Percentiles rank a stretch among this genome's conserved stretches.
Conservation (phyloP, 805 yeast species). For the Wickerhamomyces strasburgensis region DNA sequence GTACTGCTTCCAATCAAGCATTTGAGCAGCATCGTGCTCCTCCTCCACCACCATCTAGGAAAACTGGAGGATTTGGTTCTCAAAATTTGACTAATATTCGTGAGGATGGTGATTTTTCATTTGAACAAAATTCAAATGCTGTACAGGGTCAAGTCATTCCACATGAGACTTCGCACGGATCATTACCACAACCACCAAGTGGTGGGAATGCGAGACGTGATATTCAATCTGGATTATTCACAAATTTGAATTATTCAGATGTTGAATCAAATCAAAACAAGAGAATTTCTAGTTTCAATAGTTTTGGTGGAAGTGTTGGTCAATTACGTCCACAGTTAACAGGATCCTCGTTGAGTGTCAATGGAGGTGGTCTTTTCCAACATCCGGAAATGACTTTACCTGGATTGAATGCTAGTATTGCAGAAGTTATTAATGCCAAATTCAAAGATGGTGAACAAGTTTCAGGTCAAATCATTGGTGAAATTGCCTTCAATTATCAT, state of each 20-base stretch:
- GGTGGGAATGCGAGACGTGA: constrained; percentile 28
- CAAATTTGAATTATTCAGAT: constrained; percentile 36
- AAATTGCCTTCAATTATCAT: constrained; percentile 73
- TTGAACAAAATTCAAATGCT: constrained; percentile 10
- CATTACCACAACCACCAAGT: constrained; percentile 14
- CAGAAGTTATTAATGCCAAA: constrained; percentile 77
- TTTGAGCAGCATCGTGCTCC: constrained; percentile 38
- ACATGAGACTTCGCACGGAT: constrained; percentile 12
- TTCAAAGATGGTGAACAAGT: constrained; percentile 61
- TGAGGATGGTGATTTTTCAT: constrained; percentile 24
- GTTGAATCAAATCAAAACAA: constrained; percentile 23
- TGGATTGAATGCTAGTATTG: constrained; percentile 79
- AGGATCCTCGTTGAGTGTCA: constrained; percentile 34
- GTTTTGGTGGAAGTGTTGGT: constrained; percentile 25
- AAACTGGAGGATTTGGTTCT: constrained; percentile 28
- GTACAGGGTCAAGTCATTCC: constrained; percentile 3
- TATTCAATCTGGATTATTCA: constrained; percentile 42
- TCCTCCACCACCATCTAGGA: constrained; percentile 56
- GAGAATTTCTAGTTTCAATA: constrained; percentile 24
- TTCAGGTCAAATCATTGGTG: constrained; percentile 71
- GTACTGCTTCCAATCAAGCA: constrained; percentile 18
- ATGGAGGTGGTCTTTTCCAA: constrained; percentile 34
- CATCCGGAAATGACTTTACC: constrained; percentile 47
- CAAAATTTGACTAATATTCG: constrained; percentile 27
- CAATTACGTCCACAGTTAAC: constrained; percentile 39